Conservation (phyloP, 495 filamentous ascomycete species). For the Parachaetomium inaequale region DNA sequence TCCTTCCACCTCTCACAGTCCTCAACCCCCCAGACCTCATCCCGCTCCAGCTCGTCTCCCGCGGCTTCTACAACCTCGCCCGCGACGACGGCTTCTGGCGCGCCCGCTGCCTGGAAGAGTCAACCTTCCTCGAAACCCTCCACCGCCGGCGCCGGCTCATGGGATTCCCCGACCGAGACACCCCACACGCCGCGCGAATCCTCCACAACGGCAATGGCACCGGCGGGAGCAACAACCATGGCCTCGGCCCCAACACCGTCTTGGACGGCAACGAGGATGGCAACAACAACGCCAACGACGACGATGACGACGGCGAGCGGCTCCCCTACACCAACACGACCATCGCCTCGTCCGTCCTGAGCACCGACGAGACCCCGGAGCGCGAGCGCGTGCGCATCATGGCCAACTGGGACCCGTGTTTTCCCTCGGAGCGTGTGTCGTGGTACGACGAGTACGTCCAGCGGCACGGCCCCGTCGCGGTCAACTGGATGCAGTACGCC, state of each 20-base stretch:
- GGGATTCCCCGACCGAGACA: constrained; percentile 25
- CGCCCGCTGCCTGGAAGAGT: constrained; percentile 67
- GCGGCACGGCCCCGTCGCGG: constrained; percentile 65
- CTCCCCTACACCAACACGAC: not conserved
- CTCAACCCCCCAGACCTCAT: constrained; percentile 67
- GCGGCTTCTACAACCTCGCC: constrained; percentile 60
- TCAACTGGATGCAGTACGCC: constrained; percentile 65
- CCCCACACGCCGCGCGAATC: not conserved
- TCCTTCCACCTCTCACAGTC: constrained; percentile 42
- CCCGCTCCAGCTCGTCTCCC: constrained; percentile 66
- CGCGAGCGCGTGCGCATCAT: constrained; percentile 53
- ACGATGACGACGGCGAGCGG: not conserved
- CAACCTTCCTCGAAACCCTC: constrained; percentile 51
- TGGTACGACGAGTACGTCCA: constrained; percentile 92
- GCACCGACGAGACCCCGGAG: constrained; percentile 19
- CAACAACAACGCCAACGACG: not conserved
- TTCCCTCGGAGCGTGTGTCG: constrained; percentile 61
- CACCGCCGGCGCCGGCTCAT: constrained; percentile 42
- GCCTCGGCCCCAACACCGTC: not conserved
- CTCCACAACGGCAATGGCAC: not conserved
- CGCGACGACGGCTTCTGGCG: constrained; percentile 78
- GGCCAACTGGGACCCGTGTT: constrained; percentile 78
- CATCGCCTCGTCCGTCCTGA: not conserved
- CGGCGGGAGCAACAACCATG: not conserved
- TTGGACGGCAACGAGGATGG: not conserved